Base-by-base conservation (phyloP, 768 basidiomycete genomes). In the Kwoniella sp. region DNA sequence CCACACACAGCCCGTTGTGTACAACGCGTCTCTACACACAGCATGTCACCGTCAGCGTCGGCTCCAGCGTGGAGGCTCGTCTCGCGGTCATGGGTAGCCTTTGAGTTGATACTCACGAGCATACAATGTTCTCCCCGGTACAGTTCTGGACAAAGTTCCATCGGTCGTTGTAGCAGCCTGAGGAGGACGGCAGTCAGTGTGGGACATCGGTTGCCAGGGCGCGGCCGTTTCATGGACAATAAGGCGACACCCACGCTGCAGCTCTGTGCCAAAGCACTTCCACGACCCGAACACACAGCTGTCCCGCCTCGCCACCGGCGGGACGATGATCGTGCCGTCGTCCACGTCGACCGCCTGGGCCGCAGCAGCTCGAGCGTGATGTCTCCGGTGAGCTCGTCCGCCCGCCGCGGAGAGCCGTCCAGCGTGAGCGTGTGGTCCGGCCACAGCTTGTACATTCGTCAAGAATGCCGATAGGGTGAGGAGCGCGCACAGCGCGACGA, bases 1-100 rank as follows among this genome's bases (percentile, higher is more conserved):
- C 46, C 53, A 49, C 3, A 54, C 52, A 33, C 52, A 54, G 23
- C 52, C 52, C 26, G 52, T 54, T 2, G 46, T 44, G 34, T 55
- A 55, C 6, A 44, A 27, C 3, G 34, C 53, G 47, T 48, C 53
- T 12, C 53, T 55, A 27, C 10, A 17, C 14, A n/a, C 6, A 22
- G 15, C 3, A 38, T 20, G 34, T 6, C 7, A 36, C 15, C 7
- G 34, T n/a, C 6, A 38, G 9, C 23, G 5, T 32, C 9, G 15
- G 31, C 31, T 32, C 31, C 38, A 12, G 7, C 38, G 38, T 9
- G 11, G 9, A 39, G 38, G 20, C 20, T 11, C 17, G 8, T 8
- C 17, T 7, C 38, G 8, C 8, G 17, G 9, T 39, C 17, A 19
- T 8, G 14, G 17, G 20, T 39, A 10, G 8, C 9, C 9, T 8